These are phyloP conservation scores for Lichenothelia convexa DNA, from an alignment of 495 filamentous ascomycete genomes.

Conservation along the genomic window DNA sequence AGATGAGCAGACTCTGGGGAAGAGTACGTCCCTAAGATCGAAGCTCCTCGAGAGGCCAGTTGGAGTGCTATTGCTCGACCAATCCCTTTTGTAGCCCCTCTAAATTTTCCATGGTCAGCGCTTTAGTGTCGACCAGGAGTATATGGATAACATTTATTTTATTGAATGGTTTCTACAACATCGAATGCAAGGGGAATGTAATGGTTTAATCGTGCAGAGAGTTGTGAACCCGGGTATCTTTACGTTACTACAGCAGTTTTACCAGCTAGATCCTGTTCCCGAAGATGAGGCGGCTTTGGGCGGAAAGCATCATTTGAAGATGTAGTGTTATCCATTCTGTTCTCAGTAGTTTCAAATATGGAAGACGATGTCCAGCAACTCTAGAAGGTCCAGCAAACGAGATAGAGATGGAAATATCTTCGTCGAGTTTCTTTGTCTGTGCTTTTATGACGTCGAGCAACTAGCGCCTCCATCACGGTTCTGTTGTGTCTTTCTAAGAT, in stretches of 20 bases:
- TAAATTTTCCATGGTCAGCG: background rate
- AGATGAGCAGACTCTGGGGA: slow-evolving; percentile 10
- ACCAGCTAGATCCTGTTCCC: slow-evolving; percentile 12
- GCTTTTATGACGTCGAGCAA: too few species aligned
- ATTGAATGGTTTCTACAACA: background rate
- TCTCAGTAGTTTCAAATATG: too few species aligned
- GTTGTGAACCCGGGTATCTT: background rate
- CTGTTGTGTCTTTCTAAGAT: too few species aligned
- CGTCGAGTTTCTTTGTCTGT: too few species aligned
- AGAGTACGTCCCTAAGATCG: slow-evolving; percentile 14
- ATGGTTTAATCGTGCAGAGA: slow-evolving; percentile 2
- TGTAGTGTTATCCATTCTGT: too few species aligned
- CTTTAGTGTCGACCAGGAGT: background rate
- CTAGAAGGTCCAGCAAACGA: too few species aligned
- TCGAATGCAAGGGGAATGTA: background rate
- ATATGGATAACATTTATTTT: background rate
- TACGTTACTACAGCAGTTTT: slow-evolving; percentile 13
- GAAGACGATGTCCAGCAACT: too few species aligned
- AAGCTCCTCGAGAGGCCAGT: slow-evolving; percentile 10
- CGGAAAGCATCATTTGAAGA: too few species aligned
- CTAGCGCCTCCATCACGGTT: too few species aligned
- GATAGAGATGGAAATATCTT: too few species aligned
- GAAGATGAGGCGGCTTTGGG: slow-evolving; percentile 2
- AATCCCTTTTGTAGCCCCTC: slow-evolving; percentile 15
- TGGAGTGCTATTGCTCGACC: slow-evolving; percentile 14